Base-by-base conservation (phyloP, 1,284 basidiomycete species). In the Leccinum huronense region DNA sequence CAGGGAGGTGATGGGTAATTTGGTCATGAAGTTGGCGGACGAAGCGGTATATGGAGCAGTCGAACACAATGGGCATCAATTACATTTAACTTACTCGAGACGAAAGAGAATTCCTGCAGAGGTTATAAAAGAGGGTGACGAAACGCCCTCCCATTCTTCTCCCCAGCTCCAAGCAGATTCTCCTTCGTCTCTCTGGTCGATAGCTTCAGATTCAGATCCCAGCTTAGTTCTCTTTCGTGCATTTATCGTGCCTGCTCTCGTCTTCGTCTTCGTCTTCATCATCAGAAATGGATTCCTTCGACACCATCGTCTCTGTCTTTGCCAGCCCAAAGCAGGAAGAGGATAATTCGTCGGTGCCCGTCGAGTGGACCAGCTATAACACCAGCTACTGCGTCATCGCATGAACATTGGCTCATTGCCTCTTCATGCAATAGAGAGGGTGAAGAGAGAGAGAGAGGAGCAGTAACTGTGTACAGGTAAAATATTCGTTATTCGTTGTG, bases 241-340 rank as follows among this genome's bases (percentile, higher is more conserved):
- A 27, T 54, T 54, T 16, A 54, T 16, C 11, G 7, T 14, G 23
- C 13, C 14, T 16, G 4, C 16, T 54, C 27, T 27, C 27, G 27
- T n/a, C 23, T 30, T 30, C 5, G 2, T 36, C 48, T 53, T 51
- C 5, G 2, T 36, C 48, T 53, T 51, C 68, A n/a, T 5, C 51
- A 30, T 53, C 56, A 58, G 63, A 63, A 9, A 74, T 72, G 71
- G 73, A 72, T 40, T 62, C 64, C 30, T 70, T 75, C 63, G 64
- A 7, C 60, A 58, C 58, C 19, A 36, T 68, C 33, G 31, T 71
- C 33, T 66, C 69, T 7, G 5, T 68, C 58, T 66, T 75, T 10
- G 42, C 60, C 38, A 55, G 27, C 55, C 53, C 64, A 8, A 61
- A 69, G 27, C 3, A 31, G 0, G 63, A 66, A 5, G 61, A 64